Conservation (phyloP, 306 rosid genomes). For the Cicer cuneatum region DNA sequence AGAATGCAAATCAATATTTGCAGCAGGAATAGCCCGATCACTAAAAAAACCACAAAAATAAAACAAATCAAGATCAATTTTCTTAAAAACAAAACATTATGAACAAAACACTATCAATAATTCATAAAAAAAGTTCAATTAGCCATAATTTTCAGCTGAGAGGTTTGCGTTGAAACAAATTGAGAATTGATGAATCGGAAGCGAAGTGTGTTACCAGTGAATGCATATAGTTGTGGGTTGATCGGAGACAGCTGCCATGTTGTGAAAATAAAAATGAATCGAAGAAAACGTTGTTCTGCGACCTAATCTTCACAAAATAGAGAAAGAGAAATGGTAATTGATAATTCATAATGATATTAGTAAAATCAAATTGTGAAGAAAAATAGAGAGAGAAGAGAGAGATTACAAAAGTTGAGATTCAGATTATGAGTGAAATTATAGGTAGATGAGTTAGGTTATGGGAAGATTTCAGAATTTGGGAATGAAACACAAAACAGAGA, state of each 20-base stretch:
- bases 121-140: conserved; percentile 11
- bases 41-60: conserved; percentile 53
- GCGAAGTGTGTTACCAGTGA: conserved; percentile 73
- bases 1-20: conserved; percentile 84
- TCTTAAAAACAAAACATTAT: conserved; percentile 3
- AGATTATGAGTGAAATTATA: conserved; percentile 3
- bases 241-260: conserved; percentile 70
- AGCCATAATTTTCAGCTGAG: neutral
- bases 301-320: conserved; percentile 23
- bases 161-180: neutral
- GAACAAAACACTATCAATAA: conserved; percentile 1
- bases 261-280: neutral
- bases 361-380: neutral
- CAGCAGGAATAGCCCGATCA: conserved; percentile 73
- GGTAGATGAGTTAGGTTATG: neutral
- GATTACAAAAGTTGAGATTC: neutral
- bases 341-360: neutral
- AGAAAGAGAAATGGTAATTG: conserved; percentile 22
- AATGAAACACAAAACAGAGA: neutral
- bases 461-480: neutral
- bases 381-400: neutral
- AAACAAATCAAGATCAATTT: conserved; percentile 49
- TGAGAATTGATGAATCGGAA: neutral
- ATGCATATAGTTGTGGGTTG: conserved; percentile 62
- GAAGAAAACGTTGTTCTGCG: neutral